Evolutionary conservation across 2,329 filamentous ascomycete genomes (phyloP), one percentile per base, ranked within the genome.

Genomic region (Atkinsonella hypoxylon): DNA sequence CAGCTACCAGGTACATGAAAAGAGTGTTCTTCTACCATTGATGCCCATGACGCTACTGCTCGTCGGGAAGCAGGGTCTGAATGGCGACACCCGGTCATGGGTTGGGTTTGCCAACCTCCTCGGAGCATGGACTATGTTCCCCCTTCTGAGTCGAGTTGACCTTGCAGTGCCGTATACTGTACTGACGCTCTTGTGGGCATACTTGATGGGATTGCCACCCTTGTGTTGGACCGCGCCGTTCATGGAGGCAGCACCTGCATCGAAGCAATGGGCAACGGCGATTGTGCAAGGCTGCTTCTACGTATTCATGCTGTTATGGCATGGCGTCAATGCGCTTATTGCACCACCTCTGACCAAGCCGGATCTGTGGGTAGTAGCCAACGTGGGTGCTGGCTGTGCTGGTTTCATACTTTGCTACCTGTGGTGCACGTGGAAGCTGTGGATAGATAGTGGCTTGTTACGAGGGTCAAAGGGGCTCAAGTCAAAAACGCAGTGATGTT

Each of bases 1-100:
- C 70, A 94, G 89, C 60, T 98, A 95, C 65, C 93, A 98, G 64
- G 94, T 98, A 0, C 93, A 98, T 61, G 93, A 98, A 70, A 98
- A 98, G 76, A 96, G 90, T 57, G 89, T 95, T 0, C 74, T 98
- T 5, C 78, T 98, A 2, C 94, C 93, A 1, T 73, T 98, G 45
- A 79, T 97, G 64, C 93, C 93, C 0, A 95, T 94, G 87, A 97
- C 90, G 0, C 69, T 96, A 7, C 75, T 97, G 5, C 75, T 98
- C 39, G 86, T 87, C 15, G 83, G 86, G 15, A 80, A 83, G 55
- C 79, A 87, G 46, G 91, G 91, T 0, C 70, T 98, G 47, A 81
- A 81, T 53, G 85, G 86, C 53, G 82, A 84, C 49, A 81, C 79
- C 17, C 80, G 93, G 46, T 83, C 88, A 2, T 98, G 93, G 93